Percentiles rank a stretch among this genome's conserved stretches.
Evolutionary conservation across 1,284 basidiomycete genomes (phyloP).

Genomic region (Veloboletus limbatus): DNA sequence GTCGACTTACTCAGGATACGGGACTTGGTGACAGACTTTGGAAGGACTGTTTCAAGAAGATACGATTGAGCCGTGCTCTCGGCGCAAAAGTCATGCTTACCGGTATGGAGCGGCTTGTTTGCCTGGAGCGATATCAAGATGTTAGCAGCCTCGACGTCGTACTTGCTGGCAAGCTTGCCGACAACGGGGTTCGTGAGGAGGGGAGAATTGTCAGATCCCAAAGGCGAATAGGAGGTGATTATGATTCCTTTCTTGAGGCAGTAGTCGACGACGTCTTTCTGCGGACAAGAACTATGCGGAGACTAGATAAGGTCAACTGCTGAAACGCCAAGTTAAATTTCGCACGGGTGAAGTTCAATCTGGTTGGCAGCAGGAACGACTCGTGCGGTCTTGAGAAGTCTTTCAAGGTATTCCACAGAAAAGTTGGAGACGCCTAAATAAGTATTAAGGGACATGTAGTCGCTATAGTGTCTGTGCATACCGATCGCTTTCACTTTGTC

Average conservation of each 20-base stretch:
- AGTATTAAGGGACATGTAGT: neutral
- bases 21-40: conserved; percentile 61
- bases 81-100: conserved; percentile 28
- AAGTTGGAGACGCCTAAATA: conserved; percentile 63
- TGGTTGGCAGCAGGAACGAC: conserved; percentile 78
- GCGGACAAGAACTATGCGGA: conserved; percentile 52
- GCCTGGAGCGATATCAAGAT: no score
- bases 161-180: conserved; percentile 49
- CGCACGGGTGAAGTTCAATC: conserved; percentile 69
- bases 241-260: conserved; percentile 61
- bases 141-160: no score
- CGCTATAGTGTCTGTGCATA: neutral
- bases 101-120: conserved; percentile 55
- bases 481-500: conserved; percentile 75
- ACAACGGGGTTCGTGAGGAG: conserved; percentile 58
- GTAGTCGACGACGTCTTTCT: conserved; percentile 60
- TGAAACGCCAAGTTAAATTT: neutral
- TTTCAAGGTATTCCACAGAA: conserved; percentile 55
- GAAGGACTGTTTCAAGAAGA: conserved; percentile 42
- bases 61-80: neutral
- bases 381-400: conserved; percentile 55
- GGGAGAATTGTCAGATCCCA: conserved; percentile 76
- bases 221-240: conserved; percentile 72
- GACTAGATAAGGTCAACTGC: neutral
- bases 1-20: no score